phyloP scores from a whole-genome alignment of 805 yeast species.

The Maudiozyma bulderi region DNA sequence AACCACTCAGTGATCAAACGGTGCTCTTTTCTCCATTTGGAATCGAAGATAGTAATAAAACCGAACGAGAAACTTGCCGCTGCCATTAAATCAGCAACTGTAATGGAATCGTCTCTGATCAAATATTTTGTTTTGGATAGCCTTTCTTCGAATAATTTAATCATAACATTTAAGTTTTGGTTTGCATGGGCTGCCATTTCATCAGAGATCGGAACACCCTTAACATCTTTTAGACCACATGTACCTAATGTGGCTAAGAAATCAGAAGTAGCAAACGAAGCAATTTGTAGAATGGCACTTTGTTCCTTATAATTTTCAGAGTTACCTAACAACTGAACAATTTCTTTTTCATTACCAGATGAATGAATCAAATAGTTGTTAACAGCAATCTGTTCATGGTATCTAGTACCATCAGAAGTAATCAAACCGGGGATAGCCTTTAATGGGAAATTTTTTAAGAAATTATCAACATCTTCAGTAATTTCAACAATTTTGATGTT shows the following conservation, averaged over 20 bases:
- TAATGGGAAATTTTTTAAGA: conserved; percentile 49
- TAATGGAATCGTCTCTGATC: conserved; percentile 50
- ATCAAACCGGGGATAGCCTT: conserved; percentile 55
- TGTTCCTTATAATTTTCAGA: conserved; percentile 32
- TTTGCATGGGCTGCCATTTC: conserved; percentile 39
- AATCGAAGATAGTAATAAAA: conserved; percentile 47
- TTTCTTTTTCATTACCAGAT: conserved; percentile 27
- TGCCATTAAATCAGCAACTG: conserved; percentile 26
- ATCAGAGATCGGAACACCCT: conserved; percentile 67
- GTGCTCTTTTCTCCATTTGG: conserved; percentile 49
- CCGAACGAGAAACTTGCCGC: conserved; percentile 12
- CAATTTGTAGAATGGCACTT: conserved; percentile 53
- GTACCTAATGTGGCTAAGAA: conserved; percentile 37
- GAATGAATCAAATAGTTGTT: conserved; percentile 37
- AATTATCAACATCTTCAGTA: conserved; percentile 18
- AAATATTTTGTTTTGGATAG: conserved; percentile 52
- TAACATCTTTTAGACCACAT: conserved; percentile 47
- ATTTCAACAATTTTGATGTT: conserved; percentile 44
- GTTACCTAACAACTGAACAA: conserved; percentile 45
- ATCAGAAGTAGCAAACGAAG: conserved; percentile 66
- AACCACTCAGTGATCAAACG: conserved; percentile 38
- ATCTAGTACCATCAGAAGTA: conserved; percentile 64
- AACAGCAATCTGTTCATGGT: conserved; percentile 59
- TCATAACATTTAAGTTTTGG: conserved; percentile 32
- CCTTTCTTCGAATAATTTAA: conserved; percentile 44